phyloP scores from a whole-genome alignment of 2,329 filamentous ascomycete species.

The Xylariaceae sp. region DNA sequence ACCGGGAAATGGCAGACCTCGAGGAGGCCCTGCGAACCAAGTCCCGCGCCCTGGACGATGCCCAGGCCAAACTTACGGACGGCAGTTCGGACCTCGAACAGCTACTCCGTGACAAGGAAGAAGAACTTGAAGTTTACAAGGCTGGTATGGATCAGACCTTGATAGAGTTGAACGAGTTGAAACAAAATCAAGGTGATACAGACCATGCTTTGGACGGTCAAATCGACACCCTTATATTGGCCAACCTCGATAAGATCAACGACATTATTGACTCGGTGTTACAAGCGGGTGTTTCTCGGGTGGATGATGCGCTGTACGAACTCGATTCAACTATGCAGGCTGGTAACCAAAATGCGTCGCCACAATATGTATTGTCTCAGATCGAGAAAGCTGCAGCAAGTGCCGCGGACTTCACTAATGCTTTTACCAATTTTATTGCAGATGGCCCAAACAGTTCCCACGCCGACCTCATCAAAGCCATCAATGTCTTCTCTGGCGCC shows the following conservation, averaged over 20 bases:
- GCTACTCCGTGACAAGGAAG: conserved; percentile 88
- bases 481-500: conserved; percentile 86
- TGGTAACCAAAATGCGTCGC: conserved; percentile 96
- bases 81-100: conserved; percentile 85
- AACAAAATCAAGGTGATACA: conserved; percentile 71
- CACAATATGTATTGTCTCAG: conserved; percentile 91
- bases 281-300: conserved; percentile 87
- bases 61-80: conserved; percentile 75
- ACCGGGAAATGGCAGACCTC: conserved; percentile 94
- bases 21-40: conserved; percentile 91
- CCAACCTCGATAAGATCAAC: conserved; percentile 90
- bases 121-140: conserved; percentile 97
- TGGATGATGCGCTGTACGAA: conserved; percentile 96
- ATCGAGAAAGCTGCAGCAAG: conserved; percentile 95
- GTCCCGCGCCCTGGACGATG: conserved; percentile 82
- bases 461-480: conserved; percentile 87
- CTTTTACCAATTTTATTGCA: conserved; percentile 98
- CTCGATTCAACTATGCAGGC: conserved; percentile 97
- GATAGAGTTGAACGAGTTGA: conserved; percentile 88
- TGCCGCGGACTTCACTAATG: conserved; percentile 95
- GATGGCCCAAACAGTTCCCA: conserved; percentile 91
- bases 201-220: conserved; percentile 85
- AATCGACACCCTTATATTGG: conserved; percentile 84
- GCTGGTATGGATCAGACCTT: conserved; percentile 96
- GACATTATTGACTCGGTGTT: conserved; percentile 97